Conservation (phyloP, 495 filamentous ascomycete species). For the Talaromyces stipitatus region DNA sequence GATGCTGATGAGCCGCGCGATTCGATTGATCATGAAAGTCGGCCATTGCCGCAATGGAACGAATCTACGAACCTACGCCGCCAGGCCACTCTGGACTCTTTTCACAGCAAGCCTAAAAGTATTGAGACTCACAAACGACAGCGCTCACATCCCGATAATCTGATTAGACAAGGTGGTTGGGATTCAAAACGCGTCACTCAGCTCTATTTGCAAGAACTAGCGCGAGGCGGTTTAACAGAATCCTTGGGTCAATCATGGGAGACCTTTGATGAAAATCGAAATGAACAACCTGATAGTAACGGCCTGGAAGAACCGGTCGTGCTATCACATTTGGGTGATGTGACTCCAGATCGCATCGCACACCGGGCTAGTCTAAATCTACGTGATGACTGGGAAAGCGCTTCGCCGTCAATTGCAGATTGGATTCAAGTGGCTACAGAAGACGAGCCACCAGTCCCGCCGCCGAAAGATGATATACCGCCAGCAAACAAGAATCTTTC, state of each 20-base stretch:
- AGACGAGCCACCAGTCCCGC: constrained; percentile 21
- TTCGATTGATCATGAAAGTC: background rate
- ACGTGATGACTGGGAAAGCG: constrained; percentile 46
- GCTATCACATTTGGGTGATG: constrained; percentile 19
- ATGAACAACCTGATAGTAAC: constrained; percentile 7
- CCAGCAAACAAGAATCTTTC: constrained; percentile 11
- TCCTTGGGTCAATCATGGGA: constrained; percentile 1
- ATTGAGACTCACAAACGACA: constrained; percentile 3
- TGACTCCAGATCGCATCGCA: constrained; percentile 13
- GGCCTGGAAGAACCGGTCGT: constrained; percentile 29
- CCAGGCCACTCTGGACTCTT: background rate
- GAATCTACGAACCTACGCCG: background rate
- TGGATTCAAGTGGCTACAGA: constrained; percentile 44
- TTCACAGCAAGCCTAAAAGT: constrained; percentile 11
- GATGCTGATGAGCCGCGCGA: background rate
- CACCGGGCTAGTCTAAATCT: constrained; percentile 38
- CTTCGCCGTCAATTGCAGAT: constrained; percentile 48
- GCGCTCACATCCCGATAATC: constrained; percentile 30
- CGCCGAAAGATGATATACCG: constrained; percentile 10
- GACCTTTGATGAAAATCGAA: background rate
- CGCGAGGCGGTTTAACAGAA: constrained; percentile 25
- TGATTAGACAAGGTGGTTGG: constrained; percentile 45
- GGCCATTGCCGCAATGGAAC: background rate
- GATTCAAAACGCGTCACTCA: constrained; percentile 46
- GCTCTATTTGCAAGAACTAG: constrained; percentile 45